Percentiles rank a stretch among this genome's conserved stretches.
Evolutionary conservation across 768 basidiomycete genomes (phyloP).

Genomic region (Filobasidium wieringae): DNA sequence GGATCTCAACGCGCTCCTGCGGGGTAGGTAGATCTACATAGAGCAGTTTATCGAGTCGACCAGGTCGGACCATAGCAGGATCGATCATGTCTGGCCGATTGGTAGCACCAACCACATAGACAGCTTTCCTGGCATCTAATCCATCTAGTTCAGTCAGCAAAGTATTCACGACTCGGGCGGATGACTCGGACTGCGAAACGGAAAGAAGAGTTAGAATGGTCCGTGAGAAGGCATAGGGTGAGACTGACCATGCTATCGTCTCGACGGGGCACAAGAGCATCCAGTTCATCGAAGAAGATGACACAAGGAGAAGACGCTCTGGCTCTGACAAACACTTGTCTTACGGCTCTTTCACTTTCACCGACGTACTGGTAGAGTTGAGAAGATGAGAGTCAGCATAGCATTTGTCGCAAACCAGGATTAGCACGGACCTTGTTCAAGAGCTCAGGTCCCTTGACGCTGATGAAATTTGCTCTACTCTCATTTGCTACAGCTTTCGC

Average conservation of each 20-base stretch:
- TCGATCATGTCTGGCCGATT: slow-evolving; percentile 96
- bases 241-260: slow-evolving; percentile 70
- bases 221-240: not conserved
- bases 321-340: slow-evolving; percentile 88
- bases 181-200: slow-evolving; percentile 65
- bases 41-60: slow-evolving; percentile 81
- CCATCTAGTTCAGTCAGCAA: slow-evolving; percentile 89
- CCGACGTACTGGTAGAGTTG: slow-evolving; percentile 67
- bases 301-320: slow-evolving; percentile 88
- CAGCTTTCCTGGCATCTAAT: slow-evolving; percentile 68
- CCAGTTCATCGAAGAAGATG: slow-evolving; percentile 90
- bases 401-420: not conserved
- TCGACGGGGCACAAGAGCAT: slow-evolving; percentile 77
- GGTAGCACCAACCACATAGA: slow-evolving; percentile 89
- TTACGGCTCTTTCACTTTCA: slow-evolving; percentile 87
- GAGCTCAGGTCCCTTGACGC: slow-evolving; percentile 91
- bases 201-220: not conserved
- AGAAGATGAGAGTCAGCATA: not conserved
- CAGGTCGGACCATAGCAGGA: slow-evolving; percentile 94
- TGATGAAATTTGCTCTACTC: slow-evolving; percentile 89
- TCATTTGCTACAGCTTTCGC: slow-evolving; percentile 98
- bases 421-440: slow-evolving; percentile 68
- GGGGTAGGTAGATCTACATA: slow-evolving; percentile 77
- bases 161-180: slow-evolving; percentile 84
- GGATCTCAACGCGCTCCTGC: slow-evolving; percentile 67